Percentiles rank a stretch among this genome's conserved stretches.
Conservation (phyloP, 177 flowering plant genomes). For the Vitis hybrid region DNA sequence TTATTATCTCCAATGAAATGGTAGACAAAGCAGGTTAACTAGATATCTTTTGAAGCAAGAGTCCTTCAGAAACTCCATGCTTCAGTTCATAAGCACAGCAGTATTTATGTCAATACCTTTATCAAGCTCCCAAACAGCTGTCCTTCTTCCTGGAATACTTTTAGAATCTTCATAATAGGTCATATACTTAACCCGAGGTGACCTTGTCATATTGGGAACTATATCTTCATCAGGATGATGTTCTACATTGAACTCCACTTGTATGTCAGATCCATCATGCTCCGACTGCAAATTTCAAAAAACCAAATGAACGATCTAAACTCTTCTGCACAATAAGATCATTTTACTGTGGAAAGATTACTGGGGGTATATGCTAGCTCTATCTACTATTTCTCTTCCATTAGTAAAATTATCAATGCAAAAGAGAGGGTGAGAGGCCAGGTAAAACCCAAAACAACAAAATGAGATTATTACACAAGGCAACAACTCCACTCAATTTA, state of each 20-base stretch:
- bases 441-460: no score
- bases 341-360: background rate
- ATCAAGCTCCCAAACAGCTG: constrained; percentile 94
- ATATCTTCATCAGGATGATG: constrained; percentile 68
- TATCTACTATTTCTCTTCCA: background rate
- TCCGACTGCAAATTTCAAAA: constrained; percentile 57
- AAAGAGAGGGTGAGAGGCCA: no score
- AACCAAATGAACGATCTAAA: constrained; percentile 5
- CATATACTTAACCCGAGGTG: constrained; percentile 78
- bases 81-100: background rate
- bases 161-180: constrained; percentile 97
- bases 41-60: constrained; percentile 1
- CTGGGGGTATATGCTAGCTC: background rate
- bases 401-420: background rate
- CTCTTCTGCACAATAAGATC: background rate
- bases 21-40: background rate
- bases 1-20: no score
- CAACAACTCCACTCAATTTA: no score
- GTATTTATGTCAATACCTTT: constrained; percentile 47
- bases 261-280: constrained; percentile 95
- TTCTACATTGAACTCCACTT: constrained; percentile 70
- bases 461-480: no score
- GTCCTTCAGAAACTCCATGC: constrained; percentile 11
- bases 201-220: constrained; percentile 86
- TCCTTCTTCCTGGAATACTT: constrained; percentile 79